These are phyloP conservation scores for Suillus fuscotomentosus DNA, from an alignment of 768 basidiomycete genomes.

Conservation along the genomic window DNA sequence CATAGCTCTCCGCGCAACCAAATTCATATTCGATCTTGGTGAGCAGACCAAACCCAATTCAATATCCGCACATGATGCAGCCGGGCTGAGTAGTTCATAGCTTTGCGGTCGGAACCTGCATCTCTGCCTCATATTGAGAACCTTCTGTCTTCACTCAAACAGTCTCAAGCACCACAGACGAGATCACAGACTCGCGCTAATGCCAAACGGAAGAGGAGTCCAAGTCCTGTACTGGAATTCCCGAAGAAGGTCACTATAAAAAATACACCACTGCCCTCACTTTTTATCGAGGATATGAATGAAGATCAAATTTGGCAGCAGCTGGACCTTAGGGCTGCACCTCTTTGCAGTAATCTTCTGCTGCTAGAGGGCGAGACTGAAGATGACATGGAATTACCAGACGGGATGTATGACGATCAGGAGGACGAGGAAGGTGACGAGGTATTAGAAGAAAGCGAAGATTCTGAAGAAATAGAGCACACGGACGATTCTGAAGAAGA, in stretches of 20 bases:
- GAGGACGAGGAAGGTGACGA: slow-evolving; percentile 34
- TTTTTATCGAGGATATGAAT: slow-evolving; percentile 79
- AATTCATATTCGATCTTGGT: slow-evolving; percentile 79
- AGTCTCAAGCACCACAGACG: slow-evolving; percentile 71
- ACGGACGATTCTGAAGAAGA: slow-evolving; percentile 22
- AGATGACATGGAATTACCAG: slow-evolving; percentile 16
- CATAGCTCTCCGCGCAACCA: slow-evolving; percentile 65
- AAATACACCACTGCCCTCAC: slow-evolving; percentile 70
- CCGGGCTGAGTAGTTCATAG: slow-evolving; percentile 32
- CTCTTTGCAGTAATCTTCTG: slow-evolving; percentile 68
- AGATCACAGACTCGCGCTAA: slow-evolving; percentile 57
- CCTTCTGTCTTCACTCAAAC: slow-evolving; percentile 65
- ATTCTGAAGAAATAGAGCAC: slow-evolving; percentile 29
- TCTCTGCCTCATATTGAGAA: slow-evolving; percentile 64
- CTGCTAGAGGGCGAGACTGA: slow-evolving; percentile 55
- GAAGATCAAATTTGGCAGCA: slow-evolving; percentile 93
- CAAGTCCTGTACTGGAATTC: slow-evolving; percentile 33
- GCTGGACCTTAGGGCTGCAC: slow-evolving; percentile 75
- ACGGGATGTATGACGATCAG: slow-evolving; percentile 28
- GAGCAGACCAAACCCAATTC: slow-evolving; percentile 22
- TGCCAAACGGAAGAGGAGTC: slow-evolving; percentile 41
- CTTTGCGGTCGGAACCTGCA: slow-evolving; percentile 62
- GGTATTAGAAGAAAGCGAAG: slow-evolving; percentile 24
- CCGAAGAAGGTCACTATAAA: slow-evolving; percentile 35
- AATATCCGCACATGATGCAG: slow-evolving; percentile 3